Evolutionary conservation across 2,329 filamentous ascomycete genomes (phyloP).

Genomic region (Gaeumannomyces tritici): DNA sequence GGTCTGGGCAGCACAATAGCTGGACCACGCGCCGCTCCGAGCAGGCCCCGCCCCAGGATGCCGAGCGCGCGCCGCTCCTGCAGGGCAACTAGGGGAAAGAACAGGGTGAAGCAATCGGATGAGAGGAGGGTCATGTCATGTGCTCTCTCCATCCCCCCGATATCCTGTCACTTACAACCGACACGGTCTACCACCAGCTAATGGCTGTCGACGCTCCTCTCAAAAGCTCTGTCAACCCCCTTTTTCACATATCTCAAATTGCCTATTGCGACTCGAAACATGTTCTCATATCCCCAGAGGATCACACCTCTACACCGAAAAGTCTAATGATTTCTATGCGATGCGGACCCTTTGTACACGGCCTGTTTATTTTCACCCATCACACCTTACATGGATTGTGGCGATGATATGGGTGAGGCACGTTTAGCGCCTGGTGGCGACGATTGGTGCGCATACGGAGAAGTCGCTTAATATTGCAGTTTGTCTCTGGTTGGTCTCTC

Average conservation of each 20-base stretch:
- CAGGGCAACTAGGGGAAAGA: conserved; percentile 11
- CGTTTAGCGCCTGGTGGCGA: not conserved
- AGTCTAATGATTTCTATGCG: not conserved
- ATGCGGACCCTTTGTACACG: not conserved
- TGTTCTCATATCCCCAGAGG: not conserved
- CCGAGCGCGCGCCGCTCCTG: conserved; percentile 54
- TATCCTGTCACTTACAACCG: not conserved
- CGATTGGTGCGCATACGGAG: not conserved
- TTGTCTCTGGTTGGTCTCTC: not conserved
- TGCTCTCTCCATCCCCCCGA: not conserved
- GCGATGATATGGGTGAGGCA: not conserved
- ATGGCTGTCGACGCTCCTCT: not conserved
- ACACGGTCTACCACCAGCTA: not conserved
- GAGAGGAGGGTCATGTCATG: not conserved
- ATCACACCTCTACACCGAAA: not conserved
- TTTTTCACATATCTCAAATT: not conserved
- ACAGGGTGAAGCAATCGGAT: not conserved
- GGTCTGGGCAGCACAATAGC: conserved; percentile 47
- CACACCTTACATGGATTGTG: not conserved
- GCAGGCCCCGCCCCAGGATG: conserved; percentile 26
- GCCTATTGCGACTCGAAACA: not conserved
- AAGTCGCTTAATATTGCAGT: not conserved
- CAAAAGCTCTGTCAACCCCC: not conserved
- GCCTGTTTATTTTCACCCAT: not conserved
- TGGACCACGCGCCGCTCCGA: conserved; percentile 28